phyloP scores from a whole-genome alignment of 257 asterid species.

The Solanum verrucosum region DNA sequence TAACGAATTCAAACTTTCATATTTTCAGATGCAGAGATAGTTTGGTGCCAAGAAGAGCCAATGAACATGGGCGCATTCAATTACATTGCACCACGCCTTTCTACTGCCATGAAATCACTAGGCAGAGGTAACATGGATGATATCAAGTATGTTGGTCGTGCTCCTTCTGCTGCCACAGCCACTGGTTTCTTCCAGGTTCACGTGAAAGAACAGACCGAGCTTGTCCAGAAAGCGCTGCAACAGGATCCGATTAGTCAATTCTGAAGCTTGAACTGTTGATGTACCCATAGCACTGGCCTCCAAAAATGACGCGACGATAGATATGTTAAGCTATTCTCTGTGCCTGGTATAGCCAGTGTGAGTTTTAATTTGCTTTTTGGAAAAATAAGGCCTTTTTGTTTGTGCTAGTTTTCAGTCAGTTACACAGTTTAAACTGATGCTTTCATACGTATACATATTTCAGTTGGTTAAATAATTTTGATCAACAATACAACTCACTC shows the following conservation, averaged over 20 bases:
- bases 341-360: neutral
- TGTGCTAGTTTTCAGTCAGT: neutral
- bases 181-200: conserved; percentile 79
- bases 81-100: conserved; percentile 20
- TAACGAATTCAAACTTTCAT: neutral
- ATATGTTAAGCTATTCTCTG: neutral
- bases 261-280: neutral
- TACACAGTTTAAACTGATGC: neutral
- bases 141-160: conserved; percentile 75
- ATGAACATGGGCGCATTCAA: conserved; percentile 71
- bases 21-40: conserved; percentile 51
- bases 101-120: conserved; percentile 17
- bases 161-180: conserved; percentile 94
- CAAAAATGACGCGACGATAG: neutral
- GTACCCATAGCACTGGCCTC: neutral
- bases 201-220: conserved; percentile 54
- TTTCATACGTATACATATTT: neutral
- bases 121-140: conserved; percentile 69
- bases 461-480: neutral
- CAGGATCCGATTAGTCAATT: conserved; percentile 36
- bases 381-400: neutral
- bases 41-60: conserved; percentile 85
- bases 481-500: neutral
- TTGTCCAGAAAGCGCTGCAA: conserved; percentile 68
- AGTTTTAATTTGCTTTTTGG: neutral